These are phyloP conservation scores for Epichloe gansuensis DNA, from an alignment of 2,329 filamentous ascomycete genomes.

Conservation along the genomic window DNA sequence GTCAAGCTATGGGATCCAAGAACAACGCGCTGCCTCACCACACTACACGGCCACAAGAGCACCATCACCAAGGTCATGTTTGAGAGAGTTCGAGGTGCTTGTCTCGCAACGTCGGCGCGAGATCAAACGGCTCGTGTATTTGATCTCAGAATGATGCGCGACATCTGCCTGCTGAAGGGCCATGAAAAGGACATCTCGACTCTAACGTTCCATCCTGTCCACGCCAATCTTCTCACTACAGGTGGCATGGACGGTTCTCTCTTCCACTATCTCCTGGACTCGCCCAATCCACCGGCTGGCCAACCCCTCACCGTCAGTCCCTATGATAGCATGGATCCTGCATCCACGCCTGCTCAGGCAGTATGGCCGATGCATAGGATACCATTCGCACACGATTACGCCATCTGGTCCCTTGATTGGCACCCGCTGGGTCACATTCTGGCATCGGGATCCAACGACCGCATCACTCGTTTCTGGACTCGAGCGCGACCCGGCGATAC, in stretches of 20 bases:
- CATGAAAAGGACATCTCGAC: conserved; percentile 96
- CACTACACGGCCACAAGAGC: conserved; percentile 93
- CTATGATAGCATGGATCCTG: conserved; percentile 72
- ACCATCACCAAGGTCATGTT: conserved; percentile 90
- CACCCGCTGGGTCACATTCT: conserved; percentile 93
- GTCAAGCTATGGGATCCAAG: conserved; percentile 99
- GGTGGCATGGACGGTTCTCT: conserved; percentile 83
- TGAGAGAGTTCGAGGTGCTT: conserved; percentile 70
- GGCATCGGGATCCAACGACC: conserved; percentile 90
- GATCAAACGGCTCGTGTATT: conserved; percentile 91
- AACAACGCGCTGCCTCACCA: conserved; percentile 78
- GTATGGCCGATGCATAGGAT: conserved; percentile 84
- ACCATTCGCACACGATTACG: conserved; percentile 81
- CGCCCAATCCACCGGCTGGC: conserved; percentile 74
- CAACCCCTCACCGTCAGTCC: conserved; percentile 62
- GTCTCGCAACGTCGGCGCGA: conserved; percentile 83
- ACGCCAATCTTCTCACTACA: conserved; percentile 78
- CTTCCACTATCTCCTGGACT: conserved; percentile 90
- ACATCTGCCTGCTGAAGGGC: conserved; percentile 83
- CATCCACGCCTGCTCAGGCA: conserved; percentile 72
- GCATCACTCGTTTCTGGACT: conserved; percentile 95
- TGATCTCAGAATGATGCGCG: conserved; percentile 95
- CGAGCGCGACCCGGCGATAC: conserved; percentile 77
- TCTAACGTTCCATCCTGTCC: conserved; percentile 85
- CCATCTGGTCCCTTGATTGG: conserved; percentile 97